phyloP scores from a whole-genome alignment of 2,329 filamentous ascomycete species.

The Neofusicoccum umdonicola region DNA sequence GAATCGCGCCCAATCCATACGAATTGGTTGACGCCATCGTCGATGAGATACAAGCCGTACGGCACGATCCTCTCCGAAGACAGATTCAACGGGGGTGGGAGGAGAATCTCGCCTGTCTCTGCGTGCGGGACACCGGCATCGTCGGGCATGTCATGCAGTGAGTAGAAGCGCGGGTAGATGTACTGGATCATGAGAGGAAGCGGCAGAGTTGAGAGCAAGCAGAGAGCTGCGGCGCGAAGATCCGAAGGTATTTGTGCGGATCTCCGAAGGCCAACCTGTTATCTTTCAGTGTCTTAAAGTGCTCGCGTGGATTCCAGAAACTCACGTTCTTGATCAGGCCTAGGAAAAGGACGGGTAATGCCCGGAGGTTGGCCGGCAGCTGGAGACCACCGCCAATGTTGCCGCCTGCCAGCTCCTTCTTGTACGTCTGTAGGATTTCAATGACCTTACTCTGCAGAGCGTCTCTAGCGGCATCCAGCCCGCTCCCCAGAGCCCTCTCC shows the following conservation, averaged over 20 bases:
- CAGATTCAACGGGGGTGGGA: constrained; percentile 81
- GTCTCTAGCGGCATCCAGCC: constrained; percentile 87
- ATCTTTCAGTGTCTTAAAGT: background rate
- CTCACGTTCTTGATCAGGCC: constrained; percentile 92
- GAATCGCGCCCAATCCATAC: constrained; percentile 93
- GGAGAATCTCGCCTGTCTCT: constrained; percentile 81
- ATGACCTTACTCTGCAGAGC: constrained; percentile 87
- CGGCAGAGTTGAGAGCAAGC: constrained; percentile 88
- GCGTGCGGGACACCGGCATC: constrained; percentile 82
- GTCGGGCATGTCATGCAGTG: constrained; percentile 94
- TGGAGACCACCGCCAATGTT: constrained; percentile 86
- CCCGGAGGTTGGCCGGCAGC: constrained; percentile 88
- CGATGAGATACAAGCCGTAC: constrained; percentile 92
- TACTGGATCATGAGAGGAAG: constrained; percentile 89
- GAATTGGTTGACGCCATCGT: constrained; percentile 97
- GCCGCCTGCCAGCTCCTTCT: constrained; percentile 92
- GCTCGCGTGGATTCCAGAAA: constrained; percentile 15
- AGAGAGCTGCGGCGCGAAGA: constrained; percentile 87
- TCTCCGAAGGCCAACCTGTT: constrained; percentile 73
- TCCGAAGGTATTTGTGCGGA: constrained; percentile 93
- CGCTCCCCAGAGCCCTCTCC: constrained; percentile 79
- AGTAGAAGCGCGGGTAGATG: constrained; percentile 67
- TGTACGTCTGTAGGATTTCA: constrained; percentile 90
- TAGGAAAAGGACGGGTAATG: constrained; percentile 84
- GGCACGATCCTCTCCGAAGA: constrained; percentile 83